Evolutionary conservation across 139 green algal species (phyloP).

Genomic region (Choricystis sp.): DNA sequence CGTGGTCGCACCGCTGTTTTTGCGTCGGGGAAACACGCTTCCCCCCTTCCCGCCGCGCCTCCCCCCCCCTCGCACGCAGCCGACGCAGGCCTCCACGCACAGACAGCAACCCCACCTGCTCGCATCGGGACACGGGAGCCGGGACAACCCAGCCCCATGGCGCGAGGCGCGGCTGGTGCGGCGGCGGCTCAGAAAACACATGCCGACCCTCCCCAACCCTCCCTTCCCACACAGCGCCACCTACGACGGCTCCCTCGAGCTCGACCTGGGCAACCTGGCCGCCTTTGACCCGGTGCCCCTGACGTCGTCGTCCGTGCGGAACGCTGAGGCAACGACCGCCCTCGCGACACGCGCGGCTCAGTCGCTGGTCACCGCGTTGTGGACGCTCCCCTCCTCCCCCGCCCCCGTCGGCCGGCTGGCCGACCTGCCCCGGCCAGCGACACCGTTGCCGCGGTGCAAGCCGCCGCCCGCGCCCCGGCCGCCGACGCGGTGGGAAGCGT

Average conservation of each 20-base stretch:
- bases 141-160: too few species aligned
- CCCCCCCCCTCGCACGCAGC: neutral
- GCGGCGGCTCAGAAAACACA: too few species aligned
- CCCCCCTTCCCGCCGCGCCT: neutral
- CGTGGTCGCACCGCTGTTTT: neutral
- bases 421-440: conserved; percentile 48
- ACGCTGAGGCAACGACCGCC: conserved; percentile 23
- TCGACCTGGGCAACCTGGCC: conserved; percentile 71
- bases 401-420: conserved; percentile 45
- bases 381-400: conserved; percentile 46
- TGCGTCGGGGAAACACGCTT: too few species aligned
- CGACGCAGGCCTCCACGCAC: neutral
- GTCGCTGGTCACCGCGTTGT: conserved; percentile 47
- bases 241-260: conserved; percentile 46
- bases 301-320: conserved; percentile 12
- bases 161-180: too few species aligned
- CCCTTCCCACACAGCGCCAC: conserved; percentile 24
- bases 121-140: too few species aligned
- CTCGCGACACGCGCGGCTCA: conserved; percentile 51
- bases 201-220: neutral
- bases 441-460: conserved; percentile 57
- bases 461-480: conserved; percentile 64
- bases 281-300: conserved; percentile 53
- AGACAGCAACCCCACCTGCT: neutral
- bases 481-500: conserved; percentile 84